Base-by-base conservation (phyloP, 2,329 filamentous ascomycete species). In the Fusarium aywerte region DNA sequence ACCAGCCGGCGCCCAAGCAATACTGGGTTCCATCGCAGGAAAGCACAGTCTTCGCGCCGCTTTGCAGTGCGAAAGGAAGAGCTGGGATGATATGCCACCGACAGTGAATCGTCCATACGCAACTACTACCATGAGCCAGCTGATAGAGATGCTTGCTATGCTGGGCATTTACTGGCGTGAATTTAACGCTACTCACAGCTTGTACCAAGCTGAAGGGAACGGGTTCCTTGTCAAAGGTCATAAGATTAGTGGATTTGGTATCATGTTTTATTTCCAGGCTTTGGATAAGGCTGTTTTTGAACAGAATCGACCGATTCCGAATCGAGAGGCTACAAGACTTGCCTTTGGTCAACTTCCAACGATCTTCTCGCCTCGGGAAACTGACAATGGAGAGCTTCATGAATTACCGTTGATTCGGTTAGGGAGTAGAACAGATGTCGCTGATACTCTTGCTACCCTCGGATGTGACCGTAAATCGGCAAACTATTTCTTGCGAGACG, bases 141-240 rank as follows among this genome's bases (percentile, higher is more conserved):
- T 63, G 4, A 58, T 63, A 35, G 51, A 63, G 15, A 58, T 63
- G n/a, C 44, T 63, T 20, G 44, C 58, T 15, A 63, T 63, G 60
- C 11, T 63, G 1, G 60, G 58, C 4, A 51, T 63, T 4, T 63
- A 63, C 43, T 63, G 60, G 60, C 31, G 31, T 2, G 51, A 63
- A 23, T 63, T 63, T n/a, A 63, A 63, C 4, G 25, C 29, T 3
- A 40, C 45, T 1, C 35, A 63, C 8, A 38, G 44, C 16, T 29
- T 63, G 3, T 63, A 63, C 20, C 60, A 63, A 51, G 58, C 60
- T 3, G 60, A 63, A 18, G 60, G 60, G 0, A 63, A 63, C 2
- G 60, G 60, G 1, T 63, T 58, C 0, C 23, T 63, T 1, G 60
- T 63, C 1, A 63, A 63, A 21, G 60, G 60, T 0, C 43, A 63